These are phyloP conservation scores for Diaporthe longicolla DNA, from an alignment of 2,329 filamentous ascomycete genomes.

Conservation along the genomic window DNA sequence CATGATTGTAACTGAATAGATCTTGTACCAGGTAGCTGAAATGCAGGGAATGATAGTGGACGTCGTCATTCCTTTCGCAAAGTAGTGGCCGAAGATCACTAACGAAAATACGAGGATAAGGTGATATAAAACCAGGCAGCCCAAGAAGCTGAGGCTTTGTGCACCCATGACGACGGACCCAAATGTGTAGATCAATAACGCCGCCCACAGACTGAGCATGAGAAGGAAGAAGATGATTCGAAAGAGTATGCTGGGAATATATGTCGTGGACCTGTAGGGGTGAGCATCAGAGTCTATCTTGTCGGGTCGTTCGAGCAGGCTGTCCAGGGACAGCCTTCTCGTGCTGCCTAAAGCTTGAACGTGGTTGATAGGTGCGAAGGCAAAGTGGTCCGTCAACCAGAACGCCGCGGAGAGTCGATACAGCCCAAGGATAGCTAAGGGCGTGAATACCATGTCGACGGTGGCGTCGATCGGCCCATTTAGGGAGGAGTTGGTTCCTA, in stretches of 20 bases:
- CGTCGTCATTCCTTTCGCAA: neutral
- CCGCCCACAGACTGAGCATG: neutral
- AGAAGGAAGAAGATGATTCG: neutral
- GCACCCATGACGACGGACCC: neutral
- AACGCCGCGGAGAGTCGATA: conserved; percentile 8
- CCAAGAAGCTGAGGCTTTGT: neutral
- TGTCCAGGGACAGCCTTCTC: conserved; percentile 3
- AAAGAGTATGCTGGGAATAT: conserved; percentile 3
- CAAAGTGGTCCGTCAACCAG: conserved; percentile 1
- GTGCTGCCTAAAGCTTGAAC: neutral
- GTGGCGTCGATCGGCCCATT: neutral
- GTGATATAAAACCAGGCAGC: neutral
- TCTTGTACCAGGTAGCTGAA: conserved; percentile 13
- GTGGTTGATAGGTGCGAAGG: neutral
- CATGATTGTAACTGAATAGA: neutral
- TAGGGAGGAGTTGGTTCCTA: neutral
- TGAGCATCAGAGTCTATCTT: neutral
- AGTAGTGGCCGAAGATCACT: conserved; percentile 6
- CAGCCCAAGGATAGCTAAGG: neutral
- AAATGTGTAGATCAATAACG: neutral
- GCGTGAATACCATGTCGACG: neutral
- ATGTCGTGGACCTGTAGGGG: neutral
- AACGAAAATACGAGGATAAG: neutral
- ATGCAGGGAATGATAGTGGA: conserved; percentile 23
- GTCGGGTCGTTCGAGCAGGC: neutral